These are phyloP conservation scores for Hyaloscypha hepaticicola DNA, from an alignment of 495 filamentous ascomycete species.

Conservation along the genomic window DNA sequence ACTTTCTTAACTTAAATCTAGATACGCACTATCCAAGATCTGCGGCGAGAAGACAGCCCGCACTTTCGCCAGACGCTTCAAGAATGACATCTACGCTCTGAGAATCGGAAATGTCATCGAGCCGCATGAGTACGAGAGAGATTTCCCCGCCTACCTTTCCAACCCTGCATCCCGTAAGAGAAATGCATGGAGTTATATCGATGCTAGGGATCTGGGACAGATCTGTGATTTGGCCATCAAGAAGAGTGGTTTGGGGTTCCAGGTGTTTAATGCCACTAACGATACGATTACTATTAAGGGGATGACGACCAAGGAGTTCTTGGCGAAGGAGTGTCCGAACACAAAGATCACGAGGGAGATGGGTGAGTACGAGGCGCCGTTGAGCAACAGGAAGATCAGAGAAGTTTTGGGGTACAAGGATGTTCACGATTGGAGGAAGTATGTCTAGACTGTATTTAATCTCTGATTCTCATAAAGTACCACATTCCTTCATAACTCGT, in stretches of 20 bases:
- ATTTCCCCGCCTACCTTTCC: slow-evolving; percentile 49
- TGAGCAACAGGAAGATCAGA: slow-evolving; percentile 57
- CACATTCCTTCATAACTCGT: no score
- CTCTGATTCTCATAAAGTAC: no score
- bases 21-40: slow-evolving; percentile 59
- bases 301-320: slow-evolving; percentile 43
- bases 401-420: slow-evolving; percentile 58
- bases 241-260: slow-evolving; percentile 54
- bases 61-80: slow-evolving; percentile 54
- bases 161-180: slow-evolving; percentile 48
- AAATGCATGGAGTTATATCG: slow-evolving; percentile 61
- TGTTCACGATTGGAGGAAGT: slow-evolving; percentile 49
- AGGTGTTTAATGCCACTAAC: slow-evolving; percentile 63
- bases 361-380: slow-evolving; percentile 54
- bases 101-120: slow-evolving; percentile 59
- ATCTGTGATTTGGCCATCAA: slow-evolving; percentile 52
- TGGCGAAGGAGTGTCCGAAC: slow-evolving; percentile 46
- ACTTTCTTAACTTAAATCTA: slow-evolving; percentile 54
- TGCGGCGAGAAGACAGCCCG: slow-evolving; percentile 56
- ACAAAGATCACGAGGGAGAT: slow-evolving; percentile 50
- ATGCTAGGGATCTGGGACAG: slow-evolving; percentile 58
- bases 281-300: slow-evolving; percentile 51
- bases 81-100: slow-evolving; percentile 57
- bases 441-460: slow-evolving; percentile 20
- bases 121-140: slow-evolving; percentile 55